phyloP scores from a whole-genome alignment of 495 filamentous ascomycete genomes.

The Ascobolus immersus region DNA sequence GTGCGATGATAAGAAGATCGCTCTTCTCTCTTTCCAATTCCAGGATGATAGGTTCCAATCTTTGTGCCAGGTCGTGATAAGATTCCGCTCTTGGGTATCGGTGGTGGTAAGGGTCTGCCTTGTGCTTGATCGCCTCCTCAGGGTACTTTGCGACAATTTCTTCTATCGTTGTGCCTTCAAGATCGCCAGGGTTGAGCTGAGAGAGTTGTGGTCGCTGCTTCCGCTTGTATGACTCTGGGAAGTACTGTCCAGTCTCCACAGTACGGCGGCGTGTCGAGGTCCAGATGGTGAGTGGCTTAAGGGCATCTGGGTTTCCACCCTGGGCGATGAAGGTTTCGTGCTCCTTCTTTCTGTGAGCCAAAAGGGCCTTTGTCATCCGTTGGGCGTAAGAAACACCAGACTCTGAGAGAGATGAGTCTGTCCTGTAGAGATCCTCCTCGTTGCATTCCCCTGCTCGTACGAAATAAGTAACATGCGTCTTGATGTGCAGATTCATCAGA shows the following conservation, averaged over 20 bases:
- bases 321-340: constrained; percentile 38
- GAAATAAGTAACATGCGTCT: constrained; percentile 80
- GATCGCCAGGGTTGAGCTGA: constrained; percentile 85
- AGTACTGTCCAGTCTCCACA: constrained; percentile 64
- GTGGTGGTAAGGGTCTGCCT: constrained; percentile 89
- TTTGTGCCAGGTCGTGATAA: constrained; percentile 92
- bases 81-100: constrained; percentile 90
- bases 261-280: constrained; percentile 77
- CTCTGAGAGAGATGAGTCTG: constrained; percentile 57
- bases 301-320: constrained; percentile 38
- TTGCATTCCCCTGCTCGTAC: constrained; percentile 43
- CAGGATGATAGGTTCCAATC: constrained; percentile 94
- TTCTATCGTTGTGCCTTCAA: constrained; percentile 69
- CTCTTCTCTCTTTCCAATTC: constrained; percentile 94
- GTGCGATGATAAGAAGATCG: constrained; percentile 89
- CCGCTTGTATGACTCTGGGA: constrained; percentile 59
- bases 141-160: constrained; percentile 57
- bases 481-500: constrained; percentile 89
- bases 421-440: constrained; percentile 71
- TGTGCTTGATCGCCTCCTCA: constrained; percentile 77
- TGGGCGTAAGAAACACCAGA: constrained; percentile 65
- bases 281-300: constrained; percentile 75
- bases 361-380: constrained; percentile 61
- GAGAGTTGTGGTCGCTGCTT: constrained; percentile 85
- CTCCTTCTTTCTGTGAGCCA: constrained; percentile 61